Evolutionary conservation across 2,329 filamentous ascomycete species (phyloP), one percentile per base, ranked within the genome.

Genomic region (Ophiostoma tasmaniense): DNA sequence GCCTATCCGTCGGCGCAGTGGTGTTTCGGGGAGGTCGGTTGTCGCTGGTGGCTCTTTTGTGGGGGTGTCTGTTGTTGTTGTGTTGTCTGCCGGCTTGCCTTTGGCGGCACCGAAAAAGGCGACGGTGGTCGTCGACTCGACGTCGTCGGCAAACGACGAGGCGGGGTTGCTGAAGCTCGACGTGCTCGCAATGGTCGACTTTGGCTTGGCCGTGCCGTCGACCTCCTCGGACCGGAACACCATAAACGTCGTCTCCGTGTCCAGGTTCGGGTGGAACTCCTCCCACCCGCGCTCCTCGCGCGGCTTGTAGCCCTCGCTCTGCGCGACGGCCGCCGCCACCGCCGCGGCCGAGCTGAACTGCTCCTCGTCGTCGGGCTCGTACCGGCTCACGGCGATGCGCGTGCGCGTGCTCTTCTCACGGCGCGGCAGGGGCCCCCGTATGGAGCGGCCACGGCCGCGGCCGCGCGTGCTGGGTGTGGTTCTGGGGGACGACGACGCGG

Each of bases 231-330:
- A 89, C 66, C 85, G 87, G 76, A 93, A 93, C 2, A 97, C 83
- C 73, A 90, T 87, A 72, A 97, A 90, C 3, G 86, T 87, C 14
- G 85, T 85, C 69, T 97, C 92, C 66, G 97, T 93, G 80, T 98
- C 93, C 67, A 99, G 86, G 75, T 97, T 92, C 0, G 92, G 93
- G 78, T 99, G 95, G 73, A 98, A 98, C 77, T 99, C 95, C 76
- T 97, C 93, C 93, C 94, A 99, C 67, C 92, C 92, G 72, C 94
- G 89, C 81, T 99, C 95, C 80, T 99, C 95, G 75, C 95, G 86
- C 39, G 95, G 95, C 78, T 99, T 99, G 80, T 98, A 98, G 66
- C 94, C 93, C 81, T 98, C 95, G 75, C 89, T 93, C 76, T 97
- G 93, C 73, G 92, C 91, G 70, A 95, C 90, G 3, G 91, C 90